Conservation (phyloP, 129 eudicot species). For the sunflower (Helianthus annuus) region DNA sequence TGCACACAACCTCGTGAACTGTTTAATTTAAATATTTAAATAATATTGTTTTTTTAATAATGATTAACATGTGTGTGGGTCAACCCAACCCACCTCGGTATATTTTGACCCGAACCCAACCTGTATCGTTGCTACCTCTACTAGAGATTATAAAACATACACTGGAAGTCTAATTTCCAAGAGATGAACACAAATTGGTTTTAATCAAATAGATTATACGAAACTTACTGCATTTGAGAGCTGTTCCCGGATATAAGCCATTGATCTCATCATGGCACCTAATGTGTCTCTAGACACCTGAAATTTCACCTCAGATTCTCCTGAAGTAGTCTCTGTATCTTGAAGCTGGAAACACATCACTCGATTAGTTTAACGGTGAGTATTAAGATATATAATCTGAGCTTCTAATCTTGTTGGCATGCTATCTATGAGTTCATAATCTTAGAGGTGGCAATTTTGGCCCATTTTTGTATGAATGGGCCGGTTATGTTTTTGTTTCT, state of each 20-base stretch:
- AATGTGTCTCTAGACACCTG: constrained; percentile 95
- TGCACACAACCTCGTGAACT: neutral
- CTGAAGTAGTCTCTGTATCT: constrained; percentile 71
- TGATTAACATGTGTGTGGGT: neutral
- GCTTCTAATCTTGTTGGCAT: neutral
- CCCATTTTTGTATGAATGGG: neutral
- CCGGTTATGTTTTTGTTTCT: neutral
- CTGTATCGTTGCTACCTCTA: constrained; percentile 2
- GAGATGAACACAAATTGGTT: neutral
- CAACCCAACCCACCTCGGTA: neutral
- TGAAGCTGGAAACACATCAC: constrained; percentile 62
- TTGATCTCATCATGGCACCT: constrained; percentile 98
- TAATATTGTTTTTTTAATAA: neutral
- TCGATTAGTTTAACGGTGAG: neutral
- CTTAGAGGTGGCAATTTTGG: neutral
- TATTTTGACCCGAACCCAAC: neutral
- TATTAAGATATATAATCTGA: neutral
- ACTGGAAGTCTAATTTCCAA: neutral
- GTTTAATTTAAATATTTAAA: neutral
- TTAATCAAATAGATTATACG: constrained; percentile 1
- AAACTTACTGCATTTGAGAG: constrained; percentile 69
- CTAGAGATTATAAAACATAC: neutral
- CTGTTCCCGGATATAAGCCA: constrained; percentile 96
- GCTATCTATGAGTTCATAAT: constrained; percentile 6
- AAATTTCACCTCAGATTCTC: constrained; percentile 92